Evolutionary conservation across 306 rosid species (phyloP), one percentile per base, ranked within the genome.

Genomic region (Inga laurina): DNA sequence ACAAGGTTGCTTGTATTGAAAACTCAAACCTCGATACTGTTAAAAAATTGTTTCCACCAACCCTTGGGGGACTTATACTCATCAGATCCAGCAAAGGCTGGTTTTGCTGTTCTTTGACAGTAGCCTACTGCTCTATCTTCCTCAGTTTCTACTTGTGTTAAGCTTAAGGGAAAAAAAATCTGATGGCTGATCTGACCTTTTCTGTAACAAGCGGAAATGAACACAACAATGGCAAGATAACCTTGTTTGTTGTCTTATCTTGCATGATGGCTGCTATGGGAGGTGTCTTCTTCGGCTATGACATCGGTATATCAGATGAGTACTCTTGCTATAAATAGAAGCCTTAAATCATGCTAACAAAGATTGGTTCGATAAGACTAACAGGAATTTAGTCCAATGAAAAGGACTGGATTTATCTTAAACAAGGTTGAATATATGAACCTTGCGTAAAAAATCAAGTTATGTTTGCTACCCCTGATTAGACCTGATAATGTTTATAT

Each of bases 211-310:
- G 56, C 51, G 73, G 54, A 80, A 76, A 74, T 71, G 84, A 21
- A 5, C 34, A 70, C n/a, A 80, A 35, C 37, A 83, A 51, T 79
- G 86, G 84, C 3, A 83, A 59, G 52, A 46, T 32, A 32, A 32
- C 34, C 34, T 57, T 80, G 3, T 83, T 75, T 73, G 89, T 86
- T 32, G 74, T 86, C 43, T 72, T 86, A 5, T 86, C 89, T 41
- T 83, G 84, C 27, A 82, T 86, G 86, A 86, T 83, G 89, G 86
- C 89, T 83, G 86, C 74, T 18, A 86, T 86, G 84, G 86, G 89
- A 76, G 89, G 86, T 18, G 77, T 83, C 15, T 70, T 86, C 59
- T 86, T 86, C 68, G 89, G 89, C 65, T 83, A 86, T 80, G 89
- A 83, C 82, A 86, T 86, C 44, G 89, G 89, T 6, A 86, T 86